A percentile compares a stretch with the other conserved stretches of the same genome.
Conservation (phyloP, 192 early-diverging fungal genomes). For the Coemansia javaensis region DNA sequence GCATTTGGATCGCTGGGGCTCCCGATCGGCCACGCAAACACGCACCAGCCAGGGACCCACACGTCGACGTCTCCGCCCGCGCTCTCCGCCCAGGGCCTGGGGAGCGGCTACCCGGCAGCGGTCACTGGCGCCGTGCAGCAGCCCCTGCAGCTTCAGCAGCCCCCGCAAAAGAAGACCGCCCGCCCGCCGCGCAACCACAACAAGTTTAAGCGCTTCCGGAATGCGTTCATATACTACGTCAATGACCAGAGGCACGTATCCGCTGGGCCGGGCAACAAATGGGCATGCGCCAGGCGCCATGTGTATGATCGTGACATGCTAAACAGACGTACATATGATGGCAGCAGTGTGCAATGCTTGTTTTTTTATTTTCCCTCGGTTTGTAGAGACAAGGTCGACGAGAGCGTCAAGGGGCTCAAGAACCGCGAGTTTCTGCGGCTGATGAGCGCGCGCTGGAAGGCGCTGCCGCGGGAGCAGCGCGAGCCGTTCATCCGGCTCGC, state of each 20-base stretch:
- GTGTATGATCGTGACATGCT: no score
- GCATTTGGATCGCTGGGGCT: neutral
- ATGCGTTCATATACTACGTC: slow-evolving; percentile 53
- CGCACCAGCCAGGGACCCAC: slow-evolving; percentile 13
- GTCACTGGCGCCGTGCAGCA: no score
- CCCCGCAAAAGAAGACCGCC: slow-evolving; percentile 4
- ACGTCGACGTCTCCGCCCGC: neutral
- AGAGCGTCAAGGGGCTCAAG: slow-evolving; percentile 43
- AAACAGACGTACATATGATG: no score
- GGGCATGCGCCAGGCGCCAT: no score
- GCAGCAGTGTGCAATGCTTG: neutral
- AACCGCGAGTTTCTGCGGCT: slow-evolving; percentile 53
- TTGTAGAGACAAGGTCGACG: slow-evolving; percentile 35
- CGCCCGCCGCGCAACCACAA: slow-evolving; percentile 45
- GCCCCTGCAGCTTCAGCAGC: no score
- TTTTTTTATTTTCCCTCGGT: neutral
- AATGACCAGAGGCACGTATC: slow-evolving; percentile 52
- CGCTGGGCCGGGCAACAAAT: no score
- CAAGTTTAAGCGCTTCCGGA: slow-evolving; percentile 54
- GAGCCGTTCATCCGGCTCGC: slow-evolving; percentile 38
- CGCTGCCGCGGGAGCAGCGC: slow-evolving; percentile 36
- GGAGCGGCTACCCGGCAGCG: no score
- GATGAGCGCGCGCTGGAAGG: slow-evolving; percentile 51
- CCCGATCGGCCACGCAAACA: slow-evolving; percentile 15
- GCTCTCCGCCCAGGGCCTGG: neutral